These are phyloP conservation scores for Dothistroma septosporum DNA, from an alignment of 2,329 filamentous ascomycete genomes.

Conservation along the genomic window DNA sequence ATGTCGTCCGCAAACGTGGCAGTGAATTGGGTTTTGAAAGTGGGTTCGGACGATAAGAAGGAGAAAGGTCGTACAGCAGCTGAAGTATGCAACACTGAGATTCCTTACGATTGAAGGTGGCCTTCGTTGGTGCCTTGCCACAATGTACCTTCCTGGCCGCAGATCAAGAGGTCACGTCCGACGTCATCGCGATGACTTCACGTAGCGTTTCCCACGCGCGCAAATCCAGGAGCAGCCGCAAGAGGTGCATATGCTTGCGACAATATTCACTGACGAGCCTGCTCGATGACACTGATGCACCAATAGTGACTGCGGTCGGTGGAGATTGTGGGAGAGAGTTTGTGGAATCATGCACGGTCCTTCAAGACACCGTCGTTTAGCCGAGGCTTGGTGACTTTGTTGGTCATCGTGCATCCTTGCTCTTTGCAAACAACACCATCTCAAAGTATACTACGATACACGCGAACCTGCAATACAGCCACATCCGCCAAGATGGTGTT, in stretches of 20 bases:
- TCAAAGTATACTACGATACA: background rate
- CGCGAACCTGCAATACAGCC: background rate
- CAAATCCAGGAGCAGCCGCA: background rate
- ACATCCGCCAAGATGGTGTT: constrained; percentile 35
- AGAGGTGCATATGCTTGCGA: background rate
- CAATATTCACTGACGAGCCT: background rate
- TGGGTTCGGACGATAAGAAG: too few species aligned
- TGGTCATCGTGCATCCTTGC: background rate
- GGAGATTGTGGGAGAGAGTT: background rate
- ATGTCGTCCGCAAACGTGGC: background rate
- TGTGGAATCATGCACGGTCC: background rate
- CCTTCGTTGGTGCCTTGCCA: background rate
- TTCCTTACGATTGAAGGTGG: background rate
- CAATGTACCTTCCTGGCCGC: background rate
- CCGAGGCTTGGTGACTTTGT: background rate
- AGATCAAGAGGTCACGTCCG: background rate
- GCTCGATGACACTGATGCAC: background rate
- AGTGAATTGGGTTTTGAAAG: background rate
- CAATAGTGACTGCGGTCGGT: background rate
- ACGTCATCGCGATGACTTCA: background rate
- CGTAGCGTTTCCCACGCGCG: background rate
- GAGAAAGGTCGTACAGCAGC: too few species aligned
- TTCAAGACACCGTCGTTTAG: background rate
- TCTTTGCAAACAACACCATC: background rate
- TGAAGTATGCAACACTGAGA: background rate